Evolutionary conservation across 495 filamentous ascomycete genomes (phyloP).

Genomic region (Xylaria sp.): DNA sequence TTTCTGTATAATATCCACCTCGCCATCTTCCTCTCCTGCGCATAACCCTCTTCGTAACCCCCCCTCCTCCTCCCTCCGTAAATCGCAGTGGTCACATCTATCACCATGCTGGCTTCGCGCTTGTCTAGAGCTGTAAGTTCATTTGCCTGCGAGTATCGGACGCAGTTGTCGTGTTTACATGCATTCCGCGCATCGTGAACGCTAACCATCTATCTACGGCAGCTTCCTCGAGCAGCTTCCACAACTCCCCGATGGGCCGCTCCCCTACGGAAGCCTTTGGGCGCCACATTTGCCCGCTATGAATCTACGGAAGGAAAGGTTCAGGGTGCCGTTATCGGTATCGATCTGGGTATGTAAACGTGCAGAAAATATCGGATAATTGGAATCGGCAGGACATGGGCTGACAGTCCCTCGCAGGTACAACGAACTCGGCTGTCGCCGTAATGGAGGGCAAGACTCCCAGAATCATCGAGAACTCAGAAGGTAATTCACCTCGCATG

Average conservation of each 20-base stretch:
- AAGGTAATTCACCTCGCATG: conserved; percentile 65
- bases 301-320: conserved; percentile 88
- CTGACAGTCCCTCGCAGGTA: conserved; percentile 62
- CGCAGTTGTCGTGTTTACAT: conserved; percentile 28
- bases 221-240: conserved; percentile 73
- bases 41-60: conserved; percentile 34
- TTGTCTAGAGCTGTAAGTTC: conserved; percentile 75
- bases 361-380: not conserved
- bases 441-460: conserved; percentile 96
- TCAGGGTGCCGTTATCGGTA: conserved; percentile 96
- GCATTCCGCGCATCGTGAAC: conserved; percentile 31
- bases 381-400: not conserved
- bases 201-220: conserved; percentile 39
- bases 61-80: conserved; percentile 25
- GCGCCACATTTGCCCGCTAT: conserved; percentile 64
- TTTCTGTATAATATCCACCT: conserved; percentile 6
- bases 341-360: conserved; percentile 91
- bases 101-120: conserved; percentile 70
- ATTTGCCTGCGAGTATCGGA: conserved; percentile 34
- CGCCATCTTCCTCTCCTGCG: not conserved
- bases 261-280: conserved; percentile 55
- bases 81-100: conserved; percentile 41
- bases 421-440: conserved; percentile 97
- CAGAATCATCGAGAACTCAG: conserved; percentile 96
- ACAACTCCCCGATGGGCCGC: conserved; percentile 66